Conservation (phyloP, 768 basidiomycete genomes). For the Rhodocollybia butyracea region DNA sequence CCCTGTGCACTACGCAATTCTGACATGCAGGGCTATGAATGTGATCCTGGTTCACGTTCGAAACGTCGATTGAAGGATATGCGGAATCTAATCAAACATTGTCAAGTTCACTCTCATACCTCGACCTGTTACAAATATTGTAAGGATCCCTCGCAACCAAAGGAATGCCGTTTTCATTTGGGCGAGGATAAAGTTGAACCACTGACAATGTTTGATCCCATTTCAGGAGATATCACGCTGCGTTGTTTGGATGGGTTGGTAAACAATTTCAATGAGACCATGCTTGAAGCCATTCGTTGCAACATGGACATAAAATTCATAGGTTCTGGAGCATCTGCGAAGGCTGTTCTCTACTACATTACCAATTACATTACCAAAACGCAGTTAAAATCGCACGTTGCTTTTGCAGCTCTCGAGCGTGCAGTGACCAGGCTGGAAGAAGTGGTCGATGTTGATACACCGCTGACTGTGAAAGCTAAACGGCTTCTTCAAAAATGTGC, state of each 20-base stretch:
- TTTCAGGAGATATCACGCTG: conserved; percentile 28
- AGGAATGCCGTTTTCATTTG: conserved; percentile 29
- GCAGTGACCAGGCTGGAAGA: conserved; percentile 19
- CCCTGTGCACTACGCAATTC: conserved; percentile 16
- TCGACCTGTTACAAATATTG: conserved; percentile 38
- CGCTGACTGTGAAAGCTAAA: conserved; percentile 8
- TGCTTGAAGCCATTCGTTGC: conserved; percentile 30
- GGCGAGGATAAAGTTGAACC: conserved; percentile 14
- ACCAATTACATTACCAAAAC: conserved; percentile 48
- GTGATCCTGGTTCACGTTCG: neutral
- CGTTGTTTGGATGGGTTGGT: conserved; percentile 35
- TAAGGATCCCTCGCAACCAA: conserved; percentile 14
- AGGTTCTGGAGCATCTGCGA: conserved; percentile 35
- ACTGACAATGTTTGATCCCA: conserved; percentile 20
- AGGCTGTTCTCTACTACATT: conserved; percentile 43
- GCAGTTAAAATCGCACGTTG: conserved; percentile 37
- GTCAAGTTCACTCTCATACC: conserved; percentile 30
- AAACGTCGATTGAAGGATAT: conserved; percentile 20
- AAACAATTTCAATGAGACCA: conserved; percentile 40
- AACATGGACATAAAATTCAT: conserved; percentile 51
- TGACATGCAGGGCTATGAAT: neutral
- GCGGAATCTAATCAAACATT: conserved; percentile 18
- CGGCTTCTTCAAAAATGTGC: conserved; percentile 23
- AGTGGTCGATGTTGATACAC: conserved; percentile 1
- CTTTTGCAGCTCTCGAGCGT: conserved; percentile 29